phyloP scores from a whole-genome alignment of 208 protist genomes.

The Herpetomonas samuelpessoai region DNA sequence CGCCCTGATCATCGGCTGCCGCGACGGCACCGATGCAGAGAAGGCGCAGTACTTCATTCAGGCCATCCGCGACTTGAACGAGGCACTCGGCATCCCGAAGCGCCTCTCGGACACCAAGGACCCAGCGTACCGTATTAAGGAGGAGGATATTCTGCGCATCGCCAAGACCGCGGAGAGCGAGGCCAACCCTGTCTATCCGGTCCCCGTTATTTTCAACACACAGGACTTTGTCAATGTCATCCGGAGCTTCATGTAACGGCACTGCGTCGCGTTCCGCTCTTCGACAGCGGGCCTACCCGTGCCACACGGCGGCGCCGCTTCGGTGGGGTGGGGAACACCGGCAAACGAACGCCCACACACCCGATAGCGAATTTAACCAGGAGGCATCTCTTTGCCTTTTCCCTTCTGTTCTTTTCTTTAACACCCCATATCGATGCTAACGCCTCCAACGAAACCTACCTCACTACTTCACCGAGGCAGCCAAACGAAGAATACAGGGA shows the following conservation, averaged over 20 bases:
- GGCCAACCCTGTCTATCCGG: constrained; percentile 60
- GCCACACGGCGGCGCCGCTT: too few species aligned
- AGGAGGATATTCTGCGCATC: constrained; percentile 40
- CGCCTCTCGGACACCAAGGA: constrained; percentile 22
- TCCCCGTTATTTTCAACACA: constrained; percentile 55
- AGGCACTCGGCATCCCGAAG: constrained; percentile 34
- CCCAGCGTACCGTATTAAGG: constrained; percentile 22
- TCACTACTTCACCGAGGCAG: too few species aligned
- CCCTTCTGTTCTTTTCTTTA: too few species aligned
- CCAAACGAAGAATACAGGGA: too few species aligned
- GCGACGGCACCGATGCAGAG: constrained; percentile 24
- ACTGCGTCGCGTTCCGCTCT: too few species aligned
- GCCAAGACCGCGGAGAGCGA: constrained; percentile 36
- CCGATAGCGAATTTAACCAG: too few species aligned
- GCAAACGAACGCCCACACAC: too few species aligned
- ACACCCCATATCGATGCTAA: too few species aligned
- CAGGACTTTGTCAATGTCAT: constrained; percentile 42
- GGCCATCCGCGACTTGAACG: constrained; percentile 44
- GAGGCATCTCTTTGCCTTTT: too few species aligned
- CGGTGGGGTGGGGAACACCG: too few species aligned
- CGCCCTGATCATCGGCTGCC: constrained; percentile 25
- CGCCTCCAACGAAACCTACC: too few species aligned
- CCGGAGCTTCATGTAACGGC: constrained; percentile 21
- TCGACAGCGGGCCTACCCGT: too few species aligned
- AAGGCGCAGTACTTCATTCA: constrained; percentile 45